phyloP scores from a whole-genome alignment of 768 basidiomycete species.

The Crucibulum laeve region DNA sequence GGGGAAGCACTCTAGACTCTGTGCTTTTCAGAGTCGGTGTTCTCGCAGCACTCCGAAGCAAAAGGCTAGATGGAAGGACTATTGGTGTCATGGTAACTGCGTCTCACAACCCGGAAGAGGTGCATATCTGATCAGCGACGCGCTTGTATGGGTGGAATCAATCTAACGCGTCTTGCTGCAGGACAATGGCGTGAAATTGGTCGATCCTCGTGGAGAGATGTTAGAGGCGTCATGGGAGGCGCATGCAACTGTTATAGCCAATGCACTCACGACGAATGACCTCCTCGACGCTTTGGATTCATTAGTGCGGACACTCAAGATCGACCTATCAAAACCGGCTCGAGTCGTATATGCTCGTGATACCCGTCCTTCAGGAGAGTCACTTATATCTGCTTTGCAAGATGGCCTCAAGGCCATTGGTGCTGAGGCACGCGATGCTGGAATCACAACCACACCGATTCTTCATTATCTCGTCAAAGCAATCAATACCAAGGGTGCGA shows the following conservation, averaged over 20 bases:
- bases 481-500: conserved; percentile 81
- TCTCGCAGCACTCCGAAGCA: conserved; percentile 87
- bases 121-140: conserved; percentile 28
- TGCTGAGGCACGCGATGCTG: conserved; percentile 67
- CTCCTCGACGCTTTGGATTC: conserved; percentile 61
- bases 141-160: conserved; percentile 8
- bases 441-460: conserved; percentile 89
- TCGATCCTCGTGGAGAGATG: conserved; percentile 98
- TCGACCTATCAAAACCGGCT: conserved; percentile 76
- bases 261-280: conserved; percentile 71
- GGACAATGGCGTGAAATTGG: conserved; percentile 99
- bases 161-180: conserved; percentile 25
- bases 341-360: conserved; percentile 89
- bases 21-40: conserved; percentile 94
- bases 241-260: conserved; percentile 84
- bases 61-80: conserved; percentile 82
- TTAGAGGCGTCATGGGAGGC: conserved; percentile 89
- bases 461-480: conserved; percentile 92
- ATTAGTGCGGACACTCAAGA: conserved; percentile 60
- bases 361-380: conserved; percentile 83
- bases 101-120: conserved; percentile 98
- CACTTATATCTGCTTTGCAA: conserved; percentile 71
- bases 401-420: conserved; percentile 78
- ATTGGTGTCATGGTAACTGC: conserved; percentile 99
- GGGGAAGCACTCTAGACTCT: conserved; percentile 71